Base-by-base conservation (phyloP, 2,329 filamentous ascomycete genomes). In the Sporothrix schenckii region DNA sequence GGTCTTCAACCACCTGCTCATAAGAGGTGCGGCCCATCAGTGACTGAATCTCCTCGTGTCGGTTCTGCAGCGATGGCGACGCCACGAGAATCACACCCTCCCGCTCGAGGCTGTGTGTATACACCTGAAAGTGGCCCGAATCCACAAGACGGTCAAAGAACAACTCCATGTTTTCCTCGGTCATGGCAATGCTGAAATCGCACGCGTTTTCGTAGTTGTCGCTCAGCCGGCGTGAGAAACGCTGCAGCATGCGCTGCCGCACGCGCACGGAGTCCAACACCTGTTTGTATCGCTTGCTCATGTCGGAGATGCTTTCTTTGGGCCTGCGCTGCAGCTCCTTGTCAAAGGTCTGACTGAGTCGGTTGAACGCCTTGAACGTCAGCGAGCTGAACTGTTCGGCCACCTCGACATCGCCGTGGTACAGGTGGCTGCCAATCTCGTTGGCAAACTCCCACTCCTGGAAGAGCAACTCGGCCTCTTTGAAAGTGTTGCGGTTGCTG, bases 391-490 rank as follows among this genome's bases (percentile, higher is more conserved):
- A 99, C 78, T 99, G 95, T 82, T 98, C 95, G 1, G 95, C 95
- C 54, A 98, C 95, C 81, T 98, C 94, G 53, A 98, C 91, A 78
- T 98, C 93, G 73, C 95, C 96, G 41, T 92, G 92, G 75, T 96
- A 90, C n/a, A 99, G 86, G 78, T 95, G 91, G 65, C 92, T 88
- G 34, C 94, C 95, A 70, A 99, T 92, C 76, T 94, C 90, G 77
- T 98, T 98, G 68, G 92, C 96, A 77, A 98, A 98, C 70, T 93
- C 93, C 95, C 95, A 99, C 80, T 99, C 95, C 76, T 97, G 93
- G 78, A 97, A 96, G 63, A 99, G 83, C 74, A 99, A 91, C 83
- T 99, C 95, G 7, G 95, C 95, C 80, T 99, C 95, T 78, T 98
- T 98, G 86, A 99, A 99, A 0, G 94, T 97, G 81, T 98, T 99